These are phyloP conservation scores for Quercus agrifolia DNA, from an alignment of 306 rosid species.

Conservation along the genomic window DNA sequence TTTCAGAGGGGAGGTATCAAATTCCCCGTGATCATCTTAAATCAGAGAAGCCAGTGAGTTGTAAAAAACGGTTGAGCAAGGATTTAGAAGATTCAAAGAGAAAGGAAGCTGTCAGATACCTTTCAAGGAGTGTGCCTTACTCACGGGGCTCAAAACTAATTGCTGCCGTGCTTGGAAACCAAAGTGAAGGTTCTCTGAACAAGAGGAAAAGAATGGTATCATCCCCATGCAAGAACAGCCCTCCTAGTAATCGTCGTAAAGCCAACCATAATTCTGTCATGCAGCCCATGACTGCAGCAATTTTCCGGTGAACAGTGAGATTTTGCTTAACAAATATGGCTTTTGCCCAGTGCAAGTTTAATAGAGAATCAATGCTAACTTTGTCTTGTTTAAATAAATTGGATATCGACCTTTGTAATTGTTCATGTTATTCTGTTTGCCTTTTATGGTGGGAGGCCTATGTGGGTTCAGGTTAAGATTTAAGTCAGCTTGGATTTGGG, in stretches of 20 bases:
- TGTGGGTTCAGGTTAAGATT: background rate
- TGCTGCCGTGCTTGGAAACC: slow-evolving; percentile 27
- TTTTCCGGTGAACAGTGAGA: slow-evolving; percentile 27
- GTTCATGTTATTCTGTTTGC: background rate
- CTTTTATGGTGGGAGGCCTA: background rate
- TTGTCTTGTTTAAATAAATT: background rate
- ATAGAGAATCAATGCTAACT: background rate
- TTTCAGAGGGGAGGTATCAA: slow-evolving; percentile 32
- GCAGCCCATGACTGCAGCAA: slow-evolving; percentile 38
- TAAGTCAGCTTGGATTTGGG: slow-evolving; percentile 7
- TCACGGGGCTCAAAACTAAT: slow-evolving; percentile 39
- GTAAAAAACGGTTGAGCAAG: slow-evolving; percentile 34
- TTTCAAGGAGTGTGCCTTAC: slow-evolving; percentile 36
- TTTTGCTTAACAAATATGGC: slow-evolving; percentile 13
- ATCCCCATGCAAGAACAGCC: slow-evolving; percentile 36
- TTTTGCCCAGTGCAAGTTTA: background rate
- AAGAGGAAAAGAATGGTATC: slow-evolving; percentile 51
- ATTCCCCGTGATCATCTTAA: slow-evolving; percentile 42
- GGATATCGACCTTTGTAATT: background rate
- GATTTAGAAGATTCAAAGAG: slow-evolving; percentile 21
- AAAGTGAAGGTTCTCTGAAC: slow-evolving; percentile 25
- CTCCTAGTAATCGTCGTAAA: slow-evolving; percentile 34
- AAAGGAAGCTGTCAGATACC: slow-evolving; percentile 48
- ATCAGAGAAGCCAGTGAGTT: slow-evolving; percentile 23
- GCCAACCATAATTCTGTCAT: slow-evolving; percentile 38